Evolutionary conservation across 169 alveolate genomes (phyloP).

Genomic region (Perkinsus marinus): DNA sequence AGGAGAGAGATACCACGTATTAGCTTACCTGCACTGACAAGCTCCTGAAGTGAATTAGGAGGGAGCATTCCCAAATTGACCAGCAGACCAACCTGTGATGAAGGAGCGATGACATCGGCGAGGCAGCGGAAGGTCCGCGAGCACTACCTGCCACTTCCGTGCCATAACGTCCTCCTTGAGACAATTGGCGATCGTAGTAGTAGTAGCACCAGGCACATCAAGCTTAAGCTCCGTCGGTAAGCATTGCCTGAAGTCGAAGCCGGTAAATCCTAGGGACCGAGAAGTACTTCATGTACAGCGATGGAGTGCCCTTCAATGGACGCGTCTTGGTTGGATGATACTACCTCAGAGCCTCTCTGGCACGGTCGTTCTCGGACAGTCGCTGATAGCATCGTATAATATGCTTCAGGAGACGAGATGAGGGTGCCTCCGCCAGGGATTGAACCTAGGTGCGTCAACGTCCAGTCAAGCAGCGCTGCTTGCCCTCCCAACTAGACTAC

Average conservation of each 20-base stretch:
- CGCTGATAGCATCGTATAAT: slow-evolving; percentile 88
- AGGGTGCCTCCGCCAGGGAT: slow-evolving; percentile 56
- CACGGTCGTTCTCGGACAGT: slow-evolving; percentile 85
- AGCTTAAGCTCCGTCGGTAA: background rate
- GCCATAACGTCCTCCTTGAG: background rate
- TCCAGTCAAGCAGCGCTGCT: background rate
- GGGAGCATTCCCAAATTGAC: background rate
- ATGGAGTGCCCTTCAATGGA: too few species aligned
- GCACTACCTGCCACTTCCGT: background rate
- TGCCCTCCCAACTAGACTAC: slow-evolving; percentile 33
- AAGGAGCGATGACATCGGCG: background rate
- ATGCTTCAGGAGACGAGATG: slow-evolving; percentile 83
- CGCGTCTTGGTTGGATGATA: slow-evolving; percentile 7
- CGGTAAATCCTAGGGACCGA: too few species aligned
- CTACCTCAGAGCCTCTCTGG: slow-evolving; percentile 67
- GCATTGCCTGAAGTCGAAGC: background rate
- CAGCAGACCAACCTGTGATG: background rate
- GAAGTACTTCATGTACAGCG: too few species aligned
- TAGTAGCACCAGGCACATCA: background rate
- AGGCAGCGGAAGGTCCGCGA: background rate
- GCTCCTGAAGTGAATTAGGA: background rate
- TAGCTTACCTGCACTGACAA: background rate
- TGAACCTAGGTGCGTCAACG: background rate
- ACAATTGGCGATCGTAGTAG: background rate
- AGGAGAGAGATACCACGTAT: background rate